Conservation (phyloP, 331 rosid species). For the Spiraea crenata region DNA sequence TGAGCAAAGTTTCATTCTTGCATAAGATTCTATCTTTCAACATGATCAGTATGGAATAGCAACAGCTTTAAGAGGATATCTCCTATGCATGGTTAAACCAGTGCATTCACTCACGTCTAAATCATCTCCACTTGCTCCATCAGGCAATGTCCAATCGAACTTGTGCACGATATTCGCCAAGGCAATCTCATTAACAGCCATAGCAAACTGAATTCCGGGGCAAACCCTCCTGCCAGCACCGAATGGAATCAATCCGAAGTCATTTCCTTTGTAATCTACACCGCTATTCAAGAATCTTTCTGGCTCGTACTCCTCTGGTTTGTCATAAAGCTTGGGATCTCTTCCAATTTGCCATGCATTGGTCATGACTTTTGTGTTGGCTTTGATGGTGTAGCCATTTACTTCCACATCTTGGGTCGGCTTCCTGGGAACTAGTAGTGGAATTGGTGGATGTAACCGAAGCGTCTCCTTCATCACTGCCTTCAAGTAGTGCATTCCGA, state of each 20-base stretch:
- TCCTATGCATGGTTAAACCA: constrained; percentile 1
- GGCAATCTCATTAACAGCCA: constrained; percentile 16
- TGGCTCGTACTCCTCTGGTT: constrained; percentile 32
- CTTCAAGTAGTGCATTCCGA: constrained; percentile 32
- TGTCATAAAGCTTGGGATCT: constrained; percentile 27
- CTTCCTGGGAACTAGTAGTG: constrained; percentile 27
- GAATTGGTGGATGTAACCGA: constrained; percentile 35
- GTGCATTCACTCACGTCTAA: constrained; percentile 22
- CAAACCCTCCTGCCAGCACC: constrained; percentile 27
- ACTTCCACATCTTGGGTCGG: constrained; percentile 15
- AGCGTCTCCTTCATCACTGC: constrained; percentile 37
- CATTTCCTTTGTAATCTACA: constrained; percentile 28
- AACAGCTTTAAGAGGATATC: constrained; percentile 21
- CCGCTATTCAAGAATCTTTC: constrained; percentile 30
- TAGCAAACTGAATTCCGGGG: constrained; percentile 24
- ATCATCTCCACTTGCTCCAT: constrained; percentile 14
- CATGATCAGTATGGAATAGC: constrained; percentile 10
- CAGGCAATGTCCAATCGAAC: constrained; percentile 27
- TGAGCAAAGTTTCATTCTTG: neutral
- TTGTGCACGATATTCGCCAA: constrained; percentile 27
- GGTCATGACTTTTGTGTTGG: constrained; percentile 16
- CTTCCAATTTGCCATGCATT: constrained; percentile 45
- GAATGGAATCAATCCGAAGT: constrained; percentile 27
- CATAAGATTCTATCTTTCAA: neutral
- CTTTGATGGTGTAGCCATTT: constrained; percentile 20